These are phyloP conservation scores for Lipomyces japonicus DNA, from an alignment of 805 yeast species.

Conservation along the genomic window DNA sequence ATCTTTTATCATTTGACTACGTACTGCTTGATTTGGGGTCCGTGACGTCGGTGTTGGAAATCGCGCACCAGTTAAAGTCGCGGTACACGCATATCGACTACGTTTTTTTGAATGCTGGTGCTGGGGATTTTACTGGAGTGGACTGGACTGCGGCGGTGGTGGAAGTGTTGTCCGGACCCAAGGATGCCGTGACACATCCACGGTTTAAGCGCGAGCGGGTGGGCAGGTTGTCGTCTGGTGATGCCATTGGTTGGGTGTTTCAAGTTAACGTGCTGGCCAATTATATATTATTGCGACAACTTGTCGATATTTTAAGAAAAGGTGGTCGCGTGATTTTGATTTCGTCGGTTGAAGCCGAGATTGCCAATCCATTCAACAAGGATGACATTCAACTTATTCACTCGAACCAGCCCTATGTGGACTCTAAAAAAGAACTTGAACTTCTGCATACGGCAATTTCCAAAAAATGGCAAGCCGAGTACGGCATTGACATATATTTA, in stretches of 20 bases:
- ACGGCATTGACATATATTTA: conserved; percentile 66
- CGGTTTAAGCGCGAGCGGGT: conserved; percentile 76
- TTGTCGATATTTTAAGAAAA: conserved; percentile 51
- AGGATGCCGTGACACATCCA: conserved; percentile 83
- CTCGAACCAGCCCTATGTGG: conserved; percentile 75
- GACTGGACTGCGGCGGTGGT: conserved; percentile 77
- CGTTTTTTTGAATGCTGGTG: conserved; percentile 83
- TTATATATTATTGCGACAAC: conserved; percentile 69
- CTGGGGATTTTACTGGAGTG: conserved; percentile 79
- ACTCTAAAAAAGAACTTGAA: conserved; percentile 84
- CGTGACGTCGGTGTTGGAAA: conserved; percentile 78
- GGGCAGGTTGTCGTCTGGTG: conserved; percentile 65
- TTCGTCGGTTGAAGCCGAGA: conserved; percentile 74
- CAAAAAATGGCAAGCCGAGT: conserved; percentile 43
- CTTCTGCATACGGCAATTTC: conserved; percentile 72
- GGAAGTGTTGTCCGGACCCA: conserved; percentile 62
- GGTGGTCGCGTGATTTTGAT: conserved; percentile 81
- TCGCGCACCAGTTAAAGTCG: conserved; percentile 63
- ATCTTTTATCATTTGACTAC: conserved; percentile 78
- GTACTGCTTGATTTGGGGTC: conserved; percentile 82
- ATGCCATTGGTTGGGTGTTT: conserved; percentile 81
- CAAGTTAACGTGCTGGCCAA: conserved; percentile 98
- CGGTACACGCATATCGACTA: conserved; percentile 69
- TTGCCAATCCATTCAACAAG: conserved; percentile 61
- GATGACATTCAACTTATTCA: conserved; percentile 69